Conservation (phyloP, 169 alveolate species). For the Plasmodium reichenowi region DNA sequence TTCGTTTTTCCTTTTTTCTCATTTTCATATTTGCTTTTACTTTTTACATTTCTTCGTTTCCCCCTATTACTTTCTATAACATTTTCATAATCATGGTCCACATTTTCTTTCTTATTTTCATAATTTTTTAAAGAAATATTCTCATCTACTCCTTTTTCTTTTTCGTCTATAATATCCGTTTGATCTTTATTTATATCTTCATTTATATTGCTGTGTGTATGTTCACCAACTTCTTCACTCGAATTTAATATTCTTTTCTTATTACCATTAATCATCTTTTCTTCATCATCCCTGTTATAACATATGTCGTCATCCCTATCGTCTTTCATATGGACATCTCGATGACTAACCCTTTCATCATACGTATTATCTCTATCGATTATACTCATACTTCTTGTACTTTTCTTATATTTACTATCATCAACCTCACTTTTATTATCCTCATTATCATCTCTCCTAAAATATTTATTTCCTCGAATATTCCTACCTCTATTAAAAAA, state of each 20-base stretch:
- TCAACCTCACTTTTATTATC: not conserved
- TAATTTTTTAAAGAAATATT: not conserved
- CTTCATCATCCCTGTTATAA: not conserved
- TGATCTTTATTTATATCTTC: not conserved
- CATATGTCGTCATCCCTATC: not conserved
- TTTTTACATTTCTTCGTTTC: not conserved
- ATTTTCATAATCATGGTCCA: not conserved
- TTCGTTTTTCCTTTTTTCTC: not conserved
- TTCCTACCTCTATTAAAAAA: not conserved
- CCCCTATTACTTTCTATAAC: not conserved
- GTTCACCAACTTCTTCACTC: not conserved
- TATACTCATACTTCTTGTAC: not conserved
- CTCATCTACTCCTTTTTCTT: not conserved
- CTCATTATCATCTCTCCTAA: conserved; percentile 5
- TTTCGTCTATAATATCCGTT: not conserved
- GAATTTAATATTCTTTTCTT: not conserved
- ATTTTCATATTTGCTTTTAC: not conserved
- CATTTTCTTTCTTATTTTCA: not conserved
- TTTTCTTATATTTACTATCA: not conserved
- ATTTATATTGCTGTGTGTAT: not conserved
- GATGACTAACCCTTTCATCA: conserved; percentile 6
- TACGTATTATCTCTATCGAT: not conserved
- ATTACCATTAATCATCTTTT: not conserved
- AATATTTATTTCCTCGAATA: not conserved
- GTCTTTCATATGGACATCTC: not conserved